These are phyloP conservation scores for Lecanicillium sp. DNA, from an alignment of 2,329 filamentous ascomycete genomes.

Conservation along the genomic window DNA sequence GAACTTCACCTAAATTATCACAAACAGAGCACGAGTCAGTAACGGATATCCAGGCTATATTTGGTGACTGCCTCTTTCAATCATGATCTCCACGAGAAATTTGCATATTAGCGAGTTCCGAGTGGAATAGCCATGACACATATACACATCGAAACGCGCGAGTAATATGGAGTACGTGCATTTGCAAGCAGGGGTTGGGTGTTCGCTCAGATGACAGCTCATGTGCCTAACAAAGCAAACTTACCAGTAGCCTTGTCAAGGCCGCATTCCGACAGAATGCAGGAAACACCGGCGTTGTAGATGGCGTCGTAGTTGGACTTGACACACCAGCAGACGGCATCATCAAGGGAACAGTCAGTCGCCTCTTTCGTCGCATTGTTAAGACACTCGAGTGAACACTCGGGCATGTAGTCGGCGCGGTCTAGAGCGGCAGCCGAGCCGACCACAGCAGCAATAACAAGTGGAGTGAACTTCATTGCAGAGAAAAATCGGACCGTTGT, in stretches of 20 bases:
- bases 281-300: slow-evolving; percentile 16
- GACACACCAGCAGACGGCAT: slow-evolving; percentile 18
- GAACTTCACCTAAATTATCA: slow-evolving; percentile 7
- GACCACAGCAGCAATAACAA: slow-evolving; percentile 13
- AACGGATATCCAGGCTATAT: no score
- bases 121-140: no score
- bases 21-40: neutral
- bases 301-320: slow-evolving; percentile 20
- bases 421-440: slow-evolving; percentile 14
- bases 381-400: slow-evolving; percentile 21
- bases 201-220: neutral
- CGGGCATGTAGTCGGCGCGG: slow-evolving; percentile 16
- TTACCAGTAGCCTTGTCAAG: slow-evolving; percentile 17
- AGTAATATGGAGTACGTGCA: neutral
- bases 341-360: slow-evolving; percentile 16
- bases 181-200: neutral
- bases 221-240: slow-evolving; percentile 6
- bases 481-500: neutral
- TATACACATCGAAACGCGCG: neutral
- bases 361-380: slow-evolving; percentile 14
- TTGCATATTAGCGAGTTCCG: no score
- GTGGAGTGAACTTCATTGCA: slow-evolving; percentile 14
- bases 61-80: no score
- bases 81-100: no score
- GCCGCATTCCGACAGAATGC: slow-evolving; percentile 20